Evolutionary conservation across 2,329 filamentous ascomycete species (phyloP), one percentile per base, ranked within the genome.

Genomic region (Pseudocercospora musae): DNA sequence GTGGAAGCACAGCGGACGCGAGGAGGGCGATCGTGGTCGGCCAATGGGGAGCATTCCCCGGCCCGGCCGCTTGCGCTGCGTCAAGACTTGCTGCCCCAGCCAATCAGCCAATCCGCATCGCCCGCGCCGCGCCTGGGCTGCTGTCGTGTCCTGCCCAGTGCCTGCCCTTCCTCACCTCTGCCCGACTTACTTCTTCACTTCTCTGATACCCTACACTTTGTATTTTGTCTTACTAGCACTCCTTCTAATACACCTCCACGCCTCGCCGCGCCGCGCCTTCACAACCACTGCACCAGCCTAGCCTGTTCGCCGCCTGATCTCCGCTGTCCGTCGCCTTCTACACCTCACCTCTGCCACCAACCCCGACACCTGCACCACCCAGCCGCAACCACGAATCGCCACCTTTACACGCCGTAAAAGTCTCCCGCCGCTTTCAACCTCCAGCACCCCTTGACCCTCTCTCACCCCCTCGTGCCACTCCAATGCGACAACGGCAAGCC

Each of bases 151-250:
- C 46, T 50, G 55, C 62, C 37, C n/a, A n/a, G n/a, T n/a, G n/a
- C n/a, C n/a, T n/a, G n/a, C n/a, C n/a, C n/a, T n/a, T n/a, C n/a
- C n/a, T n/a, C n/a, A n/a, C n/a, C n/a, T n/a, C n/a, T n/a, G n/a
- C n/a, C n/a, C n/a, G n/a, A n/a, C n/a, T n/a, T n/a, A n/a, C 57
- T 62, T 64, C 59, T 59, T 63, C 62, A 49, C 63, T 63, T 57
- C 44, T 46, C 60, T 57, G 23, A 53, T 66, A 55, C n/a, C n/a
- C n/a, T n/a, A n/a, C 29, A 58, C 61, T 33, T 57, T 54, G 53
- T 61, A 50, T 59, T n/a, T n/a, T 70, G 68, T 70, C 63, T 70
- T 68, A 70, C 49, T 69, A 69, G 50, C 58, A n/a, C 63, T 56
- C 29, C 33, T 64, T 64, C 56, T 63, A 63, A 63, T 64, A 31